These are phyloP conservation scores for Polyporus arcularius DNA, from an alignment of 768 basidiomycete genomes.

Conservation along the genomic window DNA sequence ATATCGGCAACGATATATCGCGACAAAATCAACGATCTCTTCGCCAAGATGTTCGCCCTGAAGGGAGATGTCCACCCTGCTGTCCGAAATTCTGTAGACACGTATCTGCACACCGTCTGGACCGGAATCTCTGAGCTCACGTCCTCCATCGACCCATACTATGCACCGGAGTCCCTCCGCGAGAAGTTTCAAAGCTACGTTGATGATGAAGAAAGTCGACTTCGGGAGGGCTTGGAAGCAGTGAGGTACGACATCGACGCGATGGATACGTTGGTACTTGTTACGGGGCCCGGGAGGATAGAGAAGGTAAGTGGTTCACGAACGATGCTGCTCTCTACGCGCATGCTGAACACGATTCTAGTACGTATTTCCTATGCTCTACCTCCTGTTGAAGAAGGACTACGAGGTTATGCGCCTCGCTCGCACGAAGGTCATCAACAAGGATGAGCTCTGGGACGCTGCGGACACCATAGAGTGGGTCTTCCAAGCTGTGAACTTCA, in stretches of 20 bases:
- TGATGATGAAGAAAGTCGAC: constrained; percentile 24
- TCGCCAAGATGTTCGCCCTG: constrained; percentile 19
- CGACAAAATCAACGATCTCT: constrained; percentile 13
- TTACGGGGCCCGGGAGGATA: constrained; percentile 34
- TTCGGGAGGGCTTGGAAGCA: constrained; percentile 28
- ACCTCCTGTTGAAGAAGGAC: constrained; percentile 2
- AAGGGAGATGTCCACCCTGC: neutral
- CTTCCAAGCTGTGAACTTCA: constrained; percentile 16
- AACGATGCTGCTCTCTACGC: neutral
- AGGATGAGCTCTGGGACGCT: constrained; percentile 20
- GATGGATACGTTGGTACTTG: constrained; percentile 27
- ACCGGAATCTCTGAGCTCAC: neutral
- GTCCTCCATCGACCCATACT: neutral
- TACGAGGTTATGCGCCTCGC: constrained; percentile 1
- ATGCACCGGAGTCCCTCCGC: neutral
- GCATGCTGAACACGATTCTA: neutral
- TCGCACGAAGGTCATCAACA: neutral
- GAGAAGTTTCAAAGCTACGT: constrained; percentile 12
- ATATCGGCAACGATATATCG: constrained; percentile 4
- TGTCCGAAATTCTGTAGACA: constrained; percentile 25
- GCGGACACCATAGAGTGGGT: constrained; percentile 23
- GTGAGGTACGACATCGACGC: constrained; percentile 34
- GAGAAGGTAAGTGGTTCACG: constrained; percentile 26
- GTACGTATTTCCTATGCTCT: constrained; percentile 3
- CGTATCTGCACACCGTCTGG: constrained; percentile 23